Conservation (phyloP, 176 grass and related monocot species). For the Saccharum officinarum region DNA sequence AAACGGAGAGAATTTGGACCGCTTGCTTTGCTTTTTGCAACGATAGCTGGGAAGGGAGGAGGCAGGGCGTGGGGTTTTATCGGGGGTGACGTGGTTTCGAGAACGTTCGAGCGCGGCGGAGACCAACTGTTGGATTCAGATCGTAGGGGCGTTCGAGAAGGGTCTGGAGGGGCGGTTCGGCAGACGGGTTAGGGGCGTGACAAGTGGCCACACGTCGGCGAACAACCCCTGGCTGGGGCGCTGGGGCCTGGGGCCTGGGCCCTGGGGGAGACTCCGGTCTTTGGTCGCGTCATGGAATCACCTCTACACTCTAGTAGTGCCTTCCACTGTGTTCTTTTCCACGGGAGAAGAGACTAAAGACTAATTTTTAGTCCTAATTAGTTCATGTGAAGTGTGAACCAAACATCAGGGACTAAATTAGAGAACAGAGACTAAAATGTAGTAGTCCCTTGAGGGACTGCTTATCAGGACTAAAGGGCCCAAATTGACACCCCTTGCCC, state of each 20-base stretch:
- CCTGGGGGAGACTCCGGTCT: neutral
- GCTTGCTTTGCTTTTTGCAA: slow-evolving; percentile 1
- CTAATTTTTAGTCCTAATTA: too few relatives aligned
- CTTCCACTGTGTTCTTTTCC: neutral
- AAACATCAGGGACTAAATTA: too few relatives aligned
- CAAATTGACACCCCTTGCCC: too few relatives aligned
- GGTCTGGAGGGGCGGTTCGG: neutral
- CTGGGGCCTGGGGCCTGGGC: too few relatives aligned
- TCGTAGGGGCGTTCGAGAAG: slow-evolving; percentile 53
- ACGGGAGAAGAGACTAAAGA: too few relatives aligned
- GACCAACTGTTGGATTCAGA: slow-evolving; percentile 28
- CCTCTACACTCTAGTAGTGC: neutral
- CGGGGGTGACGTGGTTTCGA: slow-evolving; percentile 11
- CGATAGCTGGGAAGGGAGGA: neutral
- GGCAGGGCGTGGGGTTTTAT: slow-evolving; percentile 31
- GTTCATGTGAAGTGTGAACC: too few relatives aligned
- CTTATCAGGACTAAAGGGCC: too few relatives aligned
- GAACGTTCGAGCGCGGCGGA: slow-evolving; percentile 48
- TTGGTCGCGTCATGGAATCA: neutral
- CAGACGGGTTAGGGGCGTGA: neutral
- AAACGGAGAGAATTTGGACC: neutral
- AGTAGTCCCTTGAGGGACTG: too few relatives aligned
- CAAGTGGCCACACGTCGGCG: neutral
- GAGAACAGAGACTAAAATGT: too few relatives aligned
- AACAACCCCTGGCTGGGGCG: too few relatives aligned